phyloP scores from a whole-genome alignment of 75 land plant genomes.

The Chamaecyparis obtusa region DNA sequence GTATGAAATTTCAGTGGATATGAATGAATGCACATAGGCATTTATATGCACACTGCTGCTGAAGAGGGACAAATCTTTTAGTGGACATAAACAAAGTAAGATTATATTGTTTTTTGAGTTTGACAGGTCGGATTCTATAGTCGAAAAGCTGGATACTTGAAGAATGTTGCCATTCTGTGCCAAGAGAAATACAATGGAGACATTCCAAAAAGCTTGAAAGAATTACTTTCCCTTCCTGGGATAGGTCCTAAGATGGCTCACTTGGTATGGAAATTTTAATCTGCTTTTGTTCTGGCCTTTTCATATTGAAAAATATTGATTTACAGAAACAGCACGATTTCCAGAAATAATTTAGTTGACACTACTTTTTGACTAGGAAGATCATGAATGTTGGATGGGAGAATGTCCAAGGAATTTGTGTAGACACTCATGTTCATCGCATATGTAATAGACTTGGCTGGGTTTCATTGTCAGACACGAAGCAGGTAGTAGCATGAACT shows the following conservation, averaged over 20 bases:
- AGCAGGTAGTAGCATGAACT: constrained; percentile 31
- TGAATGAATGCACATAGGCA: not conserved
- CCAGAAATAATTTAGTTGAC: not conserved
- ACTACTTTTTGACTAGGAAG: constrained; percentile 24
- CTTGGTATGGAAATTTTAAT: constrained; percentile 41
- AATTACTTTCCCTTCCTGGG: constrained; percentile 75
- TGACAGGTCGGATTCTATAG: constrained; percentile 81
- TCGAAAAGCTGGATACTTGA: constrained; percentile 74
- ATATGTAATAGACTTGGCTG: constrained; percentile 84
- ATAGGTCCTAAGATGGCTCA: constrained; percentile 97
- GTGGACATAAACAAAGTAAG: not conserved
- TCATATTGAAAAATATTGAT: not conserved
- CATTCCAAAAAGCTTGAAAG: constrained; percentile 70
- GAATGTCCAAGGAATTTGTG: constrained; percentile 91
- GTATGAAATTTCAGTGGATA: not conserved
- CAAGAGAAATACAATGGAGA: constrained; percentile 65
- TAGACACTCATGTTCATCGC: constrained; percentile 95
- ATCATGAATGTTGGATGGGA: constrained; percentile 91
- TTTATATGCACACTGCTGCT: not conserved
- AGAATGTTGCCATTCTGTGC: constrained; percentile 70
- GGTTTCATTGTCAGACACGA: constrained; percentile 55
- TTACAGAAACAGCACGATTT: not conserved
- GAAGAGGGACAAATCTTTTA: not conserved
- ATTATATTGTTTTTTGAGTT: not conserved
- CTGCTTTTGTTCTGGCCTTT: not conserved